Conservation (phyloP, 1,139 yeast species). For the Geotrichum phurueaensis region DNA sequence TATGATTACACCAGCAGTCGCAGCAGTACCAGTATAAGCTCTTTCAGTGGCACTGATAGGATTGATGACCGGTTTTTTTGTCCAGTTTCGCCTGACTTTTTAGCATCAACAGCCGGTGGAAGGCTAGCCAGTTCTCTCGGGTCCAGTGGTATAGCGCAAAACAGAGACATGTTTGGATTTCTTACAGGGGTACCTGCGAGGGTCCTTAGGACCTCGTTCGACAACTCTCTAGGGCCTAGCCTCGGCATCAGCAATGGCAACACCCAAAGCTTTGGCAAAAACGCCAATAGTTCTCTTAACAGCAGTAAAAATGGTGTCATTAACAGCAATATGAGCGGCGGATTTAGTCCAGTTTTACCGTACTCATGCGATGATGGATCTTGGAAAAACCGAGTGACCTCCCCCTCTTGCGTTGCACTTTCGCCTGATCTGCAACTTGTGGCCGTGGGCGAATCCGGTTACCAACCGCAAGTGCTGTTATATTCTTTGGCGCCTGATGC, state of each 20-base stretch:
- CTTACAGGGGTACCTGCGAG: not conserved
- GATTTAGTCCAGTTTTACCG: not conserved
- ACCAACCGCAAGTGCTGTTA: conserved; percentile 55
- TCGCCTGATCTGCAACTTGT: conserved; percentile 48
- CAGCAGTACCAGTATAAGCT: not conserved
- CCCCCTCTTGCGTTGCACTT: conserved; percentile 50
- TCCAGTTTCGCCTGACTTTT: conserved; percentile 13
- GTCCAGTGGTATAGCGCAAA: conserved; percentile 17
- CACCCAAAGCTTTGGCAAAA: not conserved
- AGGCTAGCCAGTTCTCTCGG: not conserved
- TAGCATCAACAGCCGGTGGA: not conserved
- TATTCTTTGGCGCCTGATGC: conserved; percentile 48
- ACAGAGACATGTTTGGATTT: conserved; percentile 5
- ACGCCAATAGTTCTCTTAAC: not conserved
- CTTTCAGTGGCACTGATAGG: not conserved
- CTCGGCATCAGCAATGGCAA: not conserved
- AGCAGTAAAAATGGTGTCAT: not conserved
- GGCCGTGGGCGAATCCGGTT: conserved; percentile 66
- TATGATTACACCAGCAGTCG: not conserved
- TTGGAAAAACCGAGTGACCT: conserved; percentile 43
- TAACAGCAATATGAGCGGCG: not conserved
- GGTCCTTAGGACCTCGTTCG: not conserved
- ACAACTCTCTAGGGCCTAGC: not conserved
- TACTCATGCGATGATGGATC: not conserved
- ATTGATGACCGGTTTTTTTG: conserved; percentile 11